A percentile compares a stretch with the other conserved stretches of the same genome.
phyloP scores from a whole-genome alignment of 805 yeast genomes.

The Metschnikowia sp. region DNA sequence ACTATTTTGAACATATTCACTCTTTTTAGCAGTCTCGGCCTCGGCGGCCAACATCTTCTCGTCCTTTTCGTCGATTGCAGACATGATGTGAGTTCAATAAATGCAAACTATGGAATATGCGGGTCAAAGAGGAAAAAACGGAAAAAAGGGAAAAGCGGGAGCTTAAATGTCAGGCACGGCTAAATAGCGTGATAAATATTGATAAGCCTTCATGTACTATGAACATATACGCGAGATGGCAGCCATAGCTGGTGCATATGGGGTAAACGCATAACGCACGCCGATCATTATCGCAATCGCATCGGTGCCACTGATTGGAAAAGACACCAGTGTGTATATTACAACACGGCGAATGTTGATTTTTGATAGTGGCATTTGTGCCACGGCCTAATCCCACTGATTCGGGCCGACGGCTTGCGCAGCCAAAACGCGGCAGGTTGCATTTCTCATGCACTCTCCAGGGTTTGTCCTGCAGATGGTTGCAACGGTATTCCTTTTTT shows the following conservation, averaged over 20 bases:
- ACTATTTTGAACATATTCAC: slow-evolving; percentile 2
- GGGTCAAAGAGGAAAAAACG: neutral
- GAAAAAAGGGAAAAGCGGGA: neutral
- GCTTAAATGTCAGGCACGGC: neutral
- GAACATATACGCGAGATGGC: neutral
- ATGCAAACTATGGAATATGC: neutral
- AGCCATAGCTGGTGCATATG: neutral
- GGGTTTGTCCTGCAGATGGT: neutral
- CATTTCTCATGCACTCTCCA: too few species aligned
- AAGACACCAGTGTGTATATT: neutral
- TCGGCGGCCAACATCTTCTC: slow-evolving; percentile 5
- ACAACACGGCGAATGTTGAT: neutral
- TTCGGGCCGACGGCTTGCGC: too few species aligned
- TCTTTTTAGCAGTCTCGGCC: slow-evolving; percentile 4
- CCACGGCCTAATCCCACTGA: too few species aligned
- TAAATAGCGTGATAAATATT: neutral
- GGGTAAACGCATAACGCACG: slow-evolving; percentile 2
- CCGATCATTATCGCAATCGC: neutral
- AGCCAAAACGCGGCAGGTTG: too few species aligned
- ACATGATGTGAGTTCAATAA: slow-evolving; percentile 1
- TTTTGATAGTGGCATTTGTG: neutral
- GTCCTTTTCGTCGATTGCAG: slow-evolving; percentile 6
- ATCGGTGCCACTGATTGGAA: slow-evolving; percentile 2
- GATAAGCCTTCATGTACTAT: neutral
- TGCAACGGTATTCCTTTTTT: neutral